These are phyloP conservation scores for Antrodiella citrinella DNA, from an alignment of 768 basidiomycete genomes.

Conservation along the genomic window DNA sequence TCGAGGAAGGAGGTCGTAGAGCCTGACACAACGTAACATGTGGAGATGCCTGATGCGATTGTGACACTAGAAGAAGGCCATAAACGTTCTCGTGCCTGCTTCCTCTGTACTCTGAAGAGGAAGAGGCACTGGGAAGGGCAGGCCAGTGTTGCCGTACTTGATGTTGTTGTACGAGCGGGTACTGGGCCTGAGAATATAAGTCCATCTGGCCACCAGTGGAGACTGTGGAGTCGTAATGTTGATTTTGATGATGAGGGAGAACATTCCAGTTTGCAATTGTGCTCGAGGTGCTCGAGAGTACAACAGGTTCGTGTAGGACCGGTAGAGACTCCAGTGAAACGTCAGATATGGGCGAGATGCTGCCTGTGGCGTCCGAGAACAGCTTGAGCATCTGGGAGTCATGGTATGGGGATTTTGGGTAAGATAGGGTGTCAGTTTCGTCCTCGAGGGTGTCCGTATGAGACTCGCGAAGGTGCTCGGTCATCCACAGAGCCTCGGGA, in stretches of 20 bases:
- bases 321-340: neutral
- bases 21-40: neutral
- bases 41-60: neutral
- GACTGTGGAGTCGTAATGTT: neutral
- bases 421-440: neutral
- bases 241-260: neutral
- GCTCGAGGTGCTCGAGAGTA: neutral
- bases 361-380: neutral
- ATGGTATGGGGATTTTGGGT: neutral
- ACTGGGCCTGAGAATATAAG: neutral
- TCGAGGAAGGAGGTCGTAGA: too few relatives aligned
- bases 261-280: neutral
- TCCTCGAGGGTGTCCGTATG: neutral
- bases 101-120: neutral
- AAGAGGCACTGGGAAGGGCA: neutral
- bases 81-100: neutral
- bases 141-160: too few relatives aligned
- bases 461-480: neutral
- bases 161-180: neutral
- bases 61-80: neutral
- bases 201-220: too few relatives aligned
- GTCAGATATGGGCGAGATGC: neutral
- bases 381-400: too few relatives aligned
- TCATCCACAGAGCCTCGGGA: neutral
- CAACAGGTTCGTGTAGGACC: neutral